phyloP scores from a whole-genome alignment of 169 alveolate genomes.

The Plasmodium malariae region DNA sequence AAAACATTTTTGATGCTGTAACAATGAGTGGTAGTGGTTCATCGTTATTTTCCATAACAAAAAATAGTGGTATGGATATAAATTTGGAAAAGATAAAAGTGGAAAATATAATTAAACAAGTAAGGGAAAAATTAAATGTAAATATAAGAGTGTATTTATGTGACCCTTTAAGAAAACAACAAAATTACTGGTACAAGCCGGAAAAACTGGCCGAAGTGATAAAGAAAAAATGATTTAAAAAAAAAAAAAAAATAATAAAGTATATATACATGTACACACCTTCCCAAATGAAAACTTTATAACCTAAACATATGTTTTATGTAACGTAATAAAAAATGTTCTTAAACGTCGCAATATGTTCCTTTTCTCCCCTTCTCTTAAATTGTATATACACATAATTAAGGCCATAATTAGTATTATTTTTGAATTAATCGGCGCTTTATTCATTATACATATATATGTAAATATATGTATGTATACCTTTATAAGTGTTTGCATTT shows the following conservation, averaged over 20 bases:
- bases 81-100: constrained; percentile 6
- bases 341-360: not conserved
- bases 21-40: constrained; percentile 76
- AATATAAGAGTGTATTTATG: constrained; percentile 41
- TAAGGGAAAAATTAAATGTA: constrained; percentile 19
- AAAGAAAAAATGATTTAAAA: not conserved
- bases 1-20: constrained; percentile 56
- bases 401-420: not conserved
- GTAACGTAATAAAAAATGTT: not conserved
- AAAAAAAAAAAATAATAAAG: not conserved
- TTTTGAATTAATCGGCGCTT: too few species aligned
- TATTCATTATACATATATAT: too few species aligned
- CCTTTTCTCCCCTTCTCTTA: not conserved
- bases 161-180: constrained; percentile 14
- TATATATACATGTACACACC: constrained; percentile 11
- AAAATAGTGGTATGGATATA: constrained; percentile 18
- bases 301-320: not conserved
- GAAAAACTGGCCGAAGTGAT: constrained; percentile 25
- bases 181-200: constrained; percentile 40
- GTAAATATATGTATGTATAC: not conserved
- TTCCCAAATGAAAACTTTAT: not conserved
- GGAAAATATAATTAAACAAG: constrained; percentile 34
- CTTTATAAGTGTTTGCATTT: not conserved
- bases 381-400: not conserved
- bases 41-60: constrained; percentile 52